Percentiles rank a stretch among this genome's conserved stretches.
phyloP scores from a whole-genome alignment of 2,329 filamentous ascomycete genomes.

The Alternaria rosae region DNA sequence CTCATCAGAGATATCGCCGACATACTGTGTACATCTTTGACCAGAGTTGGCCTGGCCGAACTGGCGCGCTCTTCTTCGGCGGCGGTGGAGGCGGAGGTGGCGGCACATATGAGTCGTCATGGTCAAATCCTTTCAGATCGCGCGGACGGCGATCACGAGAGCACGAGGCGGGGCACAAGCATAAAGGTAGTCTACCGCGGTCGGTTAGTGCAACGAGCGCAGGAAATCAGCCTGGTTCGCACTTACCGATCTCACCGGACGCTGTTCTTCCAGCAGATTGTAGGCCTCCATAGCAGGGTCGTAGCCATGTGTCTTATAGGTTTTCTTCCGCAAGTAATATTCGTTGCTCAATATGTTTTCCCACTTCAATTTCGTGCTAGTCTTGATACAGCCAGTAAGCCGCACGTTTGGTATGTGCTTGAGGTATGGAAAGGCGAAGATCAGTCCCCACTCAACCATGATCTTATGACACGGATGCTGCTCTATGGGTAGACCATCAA shows the following conservation, averaged over 20 bases:
- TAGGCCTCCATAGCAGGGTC: neutral
- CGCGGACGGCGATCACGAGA: neutral
- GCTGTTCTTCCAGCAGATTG: neutral
- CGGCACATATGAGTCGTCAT: neutral
- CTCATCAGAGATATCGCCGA: neutral
- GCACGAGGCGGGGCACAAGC: neutral
- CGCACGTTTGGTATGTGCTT: constrained; percentile 11
- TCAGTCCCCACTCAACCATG: constrained; percentile 12
- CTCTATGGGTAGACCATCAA: too few species aligned
- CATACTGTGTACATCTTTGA: neutral
- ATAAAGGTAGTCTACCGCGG: neutral
- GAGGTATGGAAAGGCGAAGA: constrained; percentile 10
- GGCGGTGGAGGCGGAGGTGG: too few species aligned
- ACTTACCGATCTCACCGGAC: neutral
- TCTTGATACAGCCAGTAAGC: constrained; percentile 14
- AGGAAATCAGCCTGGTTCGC: too few species aligned
- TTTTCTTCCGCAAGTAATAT: neutral
- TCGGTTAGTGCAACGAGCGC: neutral
- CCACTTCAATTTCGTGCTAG: neutral
- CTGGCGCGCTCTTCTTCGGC: neutral
- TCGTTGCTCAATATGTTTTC: neutral
- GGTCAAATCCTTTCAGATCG: neutral
- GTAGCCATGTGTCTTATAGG: neutral
- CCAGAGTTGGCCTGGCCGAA: neutral
- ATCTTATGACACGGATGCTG: constrained; percentile 2